Percentiles rank a stretch among this genome's conserved stretches.
These are phyloP conservation scores for Fusarium nygamai DNA, from an alignment of 2,329 filamentous ascomycete species.

Conservation along the genomic window DNA sequence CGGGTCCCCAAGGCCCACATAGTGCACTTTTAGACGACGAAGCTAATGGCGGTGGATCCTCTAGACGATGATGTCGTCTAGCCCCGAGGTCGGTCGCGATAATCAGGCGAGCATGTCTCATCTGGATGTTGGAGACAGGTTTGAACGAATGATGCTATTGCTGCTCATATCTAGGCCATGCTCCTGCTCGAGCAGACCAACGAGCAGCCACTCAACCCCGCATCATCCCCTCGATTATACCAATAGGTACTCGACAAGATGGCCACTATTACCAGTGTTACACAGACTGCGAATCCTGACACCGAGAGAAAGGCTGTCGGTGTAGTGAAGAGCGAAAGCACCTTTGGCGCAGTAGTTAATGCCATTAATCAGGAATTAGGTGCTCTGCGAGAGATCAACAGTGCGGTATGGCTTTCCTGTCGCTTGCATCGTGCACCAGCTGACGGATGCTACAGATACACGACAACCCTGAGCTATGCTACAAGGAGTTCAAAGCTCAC, in stretches of 20 bases:
- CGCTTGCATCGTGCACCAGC: background rate
- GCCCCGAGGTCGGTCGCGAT: background rate
- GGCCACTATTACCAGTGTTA: background rate
- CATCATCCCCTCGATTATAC: background rate
- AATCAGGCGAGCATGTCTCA: background rate
- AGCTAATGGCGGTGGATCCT: background rate
- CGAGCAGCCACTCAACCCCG: background rate
- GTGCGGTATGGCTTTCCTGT: background rate
- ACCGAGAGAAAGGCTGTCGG: fast-evolving
- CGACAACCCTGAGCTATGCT: background rate
- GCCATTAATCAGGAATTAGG: background rate
- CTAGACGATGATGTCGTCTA: background rate
- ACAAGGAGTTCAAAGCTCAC: background rate
- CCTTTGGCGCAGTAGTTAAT: background rate
- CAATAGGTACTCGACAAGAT: background rate
- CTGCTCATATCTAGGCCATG: background rate
- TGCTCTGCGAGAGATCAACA: background rate
- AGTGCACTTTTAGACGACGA: background rate
- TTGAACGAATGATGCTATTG: background rate
- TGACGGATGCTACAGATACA: background rate
- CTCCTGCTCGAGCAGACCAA: background rate
- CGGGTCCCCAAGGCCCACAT: background rate
- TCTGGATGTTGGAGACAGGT: no score
- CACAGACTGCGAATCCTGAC: fast-evolving
- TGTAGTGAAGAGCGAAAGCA: fast-evolving